Conservation (phyloP, 108 stramenopile genomes). For the Fragilaria crotonensis region DNA sequence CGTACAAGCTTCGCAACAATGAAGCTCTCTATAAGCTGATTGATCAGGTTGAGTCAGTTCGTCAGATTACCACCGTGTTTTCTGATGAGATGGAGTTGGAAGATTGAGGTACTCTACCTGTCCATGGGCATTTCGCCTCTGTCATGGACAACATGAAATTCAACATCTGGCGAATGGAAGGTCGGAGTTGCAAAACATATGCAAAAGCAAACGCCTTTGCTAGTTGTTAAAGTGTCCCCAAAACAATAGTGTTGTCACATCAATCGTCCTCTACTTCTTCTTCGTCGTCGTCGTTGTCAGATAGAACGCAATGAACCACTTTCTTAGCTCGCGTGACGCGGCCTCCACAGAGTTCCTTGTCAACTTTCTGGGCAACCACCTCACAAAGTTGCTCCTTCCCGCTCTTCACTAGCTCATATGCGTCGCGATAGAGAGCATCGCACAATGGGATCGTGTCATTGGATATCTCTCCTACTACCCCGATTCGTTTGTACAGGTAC, state of each 20-base stretch:
- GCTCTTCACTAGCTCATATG: constrained; percentile 34
- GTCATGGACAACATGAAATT: too few relatives aligned
- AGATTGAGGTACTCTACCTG: too few relatives aligned
- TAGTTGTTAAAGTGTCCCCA: too few relatives aligned
- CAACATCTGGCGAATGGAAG: too few relatives aligned
- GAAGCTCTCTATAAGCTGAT: constrained; percentile 9
- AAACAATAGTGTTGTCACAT: too few relatives aligned
- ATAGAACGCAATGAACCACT: background rate
- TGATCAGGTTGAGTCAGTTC: background rate
- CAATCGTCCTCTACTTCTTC: too few relatives aligned
- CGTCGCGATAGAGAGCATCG: constrained; percentile 53
- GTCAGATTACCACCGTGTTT: background rate
- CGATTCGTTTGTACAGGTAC: constrained; percentile 79
- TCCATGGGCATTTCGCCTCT: too few relatives aligned
- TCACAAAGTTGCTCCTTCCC: constrained; percentile 31
- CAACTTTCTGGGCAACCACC: constrained; percentile 23
- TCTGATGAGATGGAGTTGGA: too few relatives aligned
- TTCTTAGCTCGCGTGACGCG: constrained; percentile 7
- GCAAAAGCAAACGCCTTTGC: too few relatives aligned
- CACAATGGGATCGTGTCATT: constrained; percentile 22
- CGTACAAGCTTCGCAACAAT: constrained; percentile 25
- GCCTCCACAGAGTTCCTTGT: constrained; percentile 27
- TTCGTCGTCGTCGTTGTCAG: too few relatives aligned
- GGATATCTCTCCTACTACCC: background rate
- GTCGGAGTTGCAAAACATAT: too few relatives aligned